phyloP scores from a whole-genome alignment of 2,329 filamentous ascomycete genomes.

The Thelonectria rubi region DNA sequence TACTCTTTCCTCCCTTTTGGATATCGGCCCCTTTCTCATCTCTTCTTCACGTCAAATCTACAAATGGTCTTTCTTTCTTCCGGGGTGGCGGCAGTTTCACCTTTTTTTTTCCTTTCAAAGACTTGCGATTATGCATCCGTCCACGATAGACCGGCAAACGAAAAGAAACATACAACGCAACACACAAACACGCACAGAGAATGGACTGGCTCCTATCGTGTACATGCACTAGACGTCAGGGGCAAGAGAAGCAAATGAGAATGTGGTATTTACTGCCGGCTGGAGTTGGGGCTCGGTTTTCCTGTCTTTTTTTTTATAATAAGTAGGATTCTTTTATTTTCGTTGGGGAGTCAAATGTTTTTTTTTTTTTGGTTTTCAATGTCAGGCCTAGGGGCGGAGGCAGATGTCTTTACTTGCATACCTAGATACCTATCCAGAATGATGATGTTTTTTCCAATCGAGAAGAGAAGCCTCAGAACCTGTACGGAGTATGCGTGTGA shows the following conservation, averaged over 20 bases:
- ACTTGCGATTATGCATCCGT: conserved; percentile 23
- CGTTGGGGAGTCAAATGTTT: not conserved
- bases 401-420: conserved; percentile 20
- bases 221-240: conserved; percentile 37
- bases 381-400: not conserved
- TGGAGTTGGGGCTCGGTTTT: conserved; percentile 30
- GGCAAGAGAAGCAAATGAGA: conserved; percentile 5
- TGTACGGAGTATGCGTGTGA: no score
- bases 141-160: conserved; percentile 38
- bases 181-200: conserved; percentile 1
- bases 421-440: conserved; percentile 36
- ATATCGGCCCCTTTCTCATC: not conserved
- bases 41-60: not conserved
- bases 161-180: conserved; percentile 8
- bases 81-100: not conserved
- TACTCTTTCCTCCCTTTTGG: conserved; percentile 17
- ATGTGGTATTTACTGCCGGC: conserved; percentile 8
- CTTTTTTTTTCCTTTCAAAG: conserved; percentile 14
- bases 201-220: conserved; percentile 18
- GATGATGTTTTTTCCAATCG: conserved; percentile 1
- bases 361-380: not conserved
- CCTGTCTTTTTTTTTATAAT: not conserved
- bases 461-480: no score
- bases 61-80: not conserved
- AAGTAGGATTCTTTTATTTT: not conserved